A percentile compares a stretch with the other conserved stretches of the same genome.
Conservation (phyloP, 257 asterid species). For the Vinca minor region DNA sequence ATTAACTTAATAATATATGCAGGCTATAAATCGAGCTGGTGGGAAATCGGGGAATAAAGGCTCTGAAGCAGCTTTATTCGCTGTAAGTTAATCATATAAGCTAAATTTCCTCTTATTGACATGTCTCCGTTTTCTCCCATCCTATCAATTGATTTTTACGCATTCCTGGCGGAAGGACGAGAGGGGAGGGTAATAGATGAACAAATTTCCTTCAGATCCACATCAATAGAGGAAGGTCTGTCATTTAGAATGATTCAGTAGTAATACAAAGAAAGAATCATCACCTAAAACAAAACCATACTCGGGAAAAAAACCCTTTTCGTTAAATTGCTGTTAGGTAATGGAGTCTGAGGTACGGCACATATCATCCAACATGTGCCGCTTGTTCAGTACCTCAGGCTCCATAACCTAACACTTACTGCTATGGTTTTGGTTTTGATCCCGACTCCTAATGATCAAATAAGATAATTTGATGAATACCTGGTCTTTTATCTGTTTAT, state of each 20-base stretch:
- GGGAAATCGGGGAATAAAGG: constrained; percentile 94
- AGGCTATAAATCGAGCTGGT: constrained; percentile 91
- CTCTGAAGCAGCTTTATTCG: constrained; percentile 83
- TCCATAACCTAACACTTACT: too few species aligned
- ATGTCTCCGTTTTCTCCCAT: not conserved
- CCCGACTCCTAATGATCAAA: not conserved
- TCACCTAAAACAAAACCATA: not conserved
- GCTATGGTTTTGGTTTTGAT: not conserved
- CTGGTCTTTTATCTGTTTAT: too few species aligned
- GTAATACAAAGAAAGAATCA: not conserved
- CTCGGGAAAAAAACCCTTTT: too few species aligned
- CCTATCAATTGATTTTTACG: too few species aligned
- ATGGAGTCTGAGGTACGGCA: too few species aligned
- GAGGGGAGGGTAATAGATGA: too few species aligned
- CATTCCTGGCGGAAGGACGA: too few species aligned
- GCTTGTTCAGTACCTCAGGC: too few species aligned
- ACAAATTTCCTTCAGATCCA: too few species aligned
- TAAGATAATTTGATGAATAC: not conserved
- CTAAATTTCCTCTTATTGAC: constrained; percentile 4
- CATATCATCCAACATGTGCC: too few species aligned
- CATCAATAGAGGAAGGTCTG: not conserved
- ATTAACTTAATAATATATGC: constrained; percentile 23
- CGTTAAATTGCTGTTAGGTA: too few species aligned
- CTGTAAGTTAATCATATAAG: constrained; percentile 49
- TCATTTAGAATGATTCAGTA: not conserved